Evolutionary conservation across 2,329 filamentous ascomycete species (phyloP), one percentile per base, ranked within the genome.

Genomic region (Calonectria hongkongensis): DNA sequence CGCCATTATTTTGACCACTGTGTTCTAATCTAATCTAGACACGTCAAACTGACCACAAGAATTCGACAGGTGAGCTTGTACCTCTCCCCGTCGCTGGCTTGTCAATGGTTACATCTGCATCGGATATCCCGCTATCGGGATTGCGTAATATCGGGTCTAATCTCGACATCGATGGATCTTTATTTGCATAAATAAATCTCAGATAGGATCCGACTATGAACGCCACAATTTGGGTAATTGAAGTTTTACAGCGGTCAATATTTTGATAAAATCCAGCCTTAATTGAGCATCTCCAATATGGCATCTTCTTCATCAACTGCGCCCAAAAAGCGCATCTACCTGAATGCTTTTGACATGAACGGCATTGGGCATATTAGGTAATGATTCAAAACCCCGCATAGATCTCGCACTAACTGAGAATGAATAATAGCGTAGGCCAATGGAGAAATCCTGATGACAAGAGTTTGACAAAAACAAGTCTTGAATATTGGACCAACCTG

Each of bases 401-500:
- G 3, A 27, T 15, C 9, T 4, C 3, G 16, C 54, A 25, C 33
- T 12, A 8, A n/a, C 21, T 60, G 2, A 60, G 25, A 0, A 18
- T 21, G 13, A 25, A 18, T 28, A n/a, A 60, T 50, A 75, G 73
- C 7, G 70, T 71, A 2, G 73, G 73, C 2, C 73, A 73, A 63
- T 75, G 73, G 73, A 58, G 71, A 12, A 75, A 75, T 12, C 73
- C 71, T 3, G n/a, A 58, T 15, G 73, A 75, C 47, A 72, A 25
- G 63, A 72, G 27, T 62, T 45, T n/a, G 54, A 75, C 41, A 67
- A 30, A 74, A 67, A 39, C 65, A n/a, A 30, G 47, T 36, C 85
- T 92, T 1, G 84, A 88, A n/a, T 92, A 92, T 79, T 93, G 90
- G 90, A 88, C 90, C 18, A 86, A 92, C 25, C 84, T 92, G 0